These are phyloP conservation scores for Elongisporangium undulatum DNA, from an alignment of 352 stramenopile species.

Conservation along the genomic window DNA sequence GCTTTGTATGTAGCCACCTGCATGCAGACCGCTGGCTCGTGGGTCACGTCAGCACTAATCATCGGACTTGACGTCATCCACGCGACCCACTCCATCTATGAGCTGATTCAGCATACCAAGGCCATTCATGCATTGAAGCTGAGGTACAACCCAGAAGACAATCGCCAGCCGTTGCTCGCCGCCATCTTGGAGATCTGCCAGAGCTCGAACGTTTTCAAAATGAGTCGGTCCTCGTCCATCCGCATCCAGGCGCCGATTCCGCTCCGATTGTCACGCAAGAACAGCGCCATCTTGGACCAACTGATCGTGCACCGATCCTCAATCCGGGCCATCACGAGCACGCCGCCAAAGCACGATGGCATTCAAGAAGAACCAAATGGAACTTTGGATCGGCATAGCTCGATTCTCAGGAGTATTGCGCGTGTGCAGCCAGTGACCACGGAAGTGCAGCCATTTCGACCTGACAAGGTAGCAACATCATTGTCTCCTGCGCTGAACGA, in stretches of 20 bases:
- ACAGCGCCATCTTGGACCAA: neutral
- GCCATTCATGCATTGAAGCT: neutral
- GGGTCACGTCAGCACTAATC: conserved; percentile 10
- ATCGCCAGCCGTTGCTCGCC: neutral
- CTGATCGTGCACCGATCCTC: neutral
- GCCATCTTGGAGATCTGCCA: neutral
- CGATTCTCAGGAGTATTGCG: neutral
- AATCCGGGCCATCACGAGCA: neutral
- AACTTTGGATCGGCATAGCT: neutral
- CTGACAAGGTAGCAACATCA: neutral
- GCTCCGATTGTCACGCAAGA: neutral
- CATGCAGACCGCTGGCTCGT: conserved; percentile 22
- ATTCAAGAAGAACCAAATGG: neutral
- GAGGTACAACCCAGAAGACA: neutral
- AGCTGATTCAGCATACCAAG: neutral
- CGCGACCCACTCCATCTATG: neutral
- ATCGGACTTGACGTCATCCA: conserved; percentile 16
- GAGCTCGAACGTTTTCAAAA: neutral
- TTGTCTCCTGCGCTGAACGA: neutral
- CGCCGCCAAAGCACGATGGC: neutral
- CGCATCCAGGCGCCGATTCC: neutral
- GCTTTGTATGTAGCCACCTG: conserved; percentile 18
- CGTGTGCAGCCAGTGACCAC: neutral
- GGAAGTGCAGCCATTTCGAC: neutral
- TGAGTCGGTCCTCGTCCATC: neutral